These are phyloP conservation scores for Lomentospora prolificans DNA, from an alignment of 2,329 filamentous ascomycete species.

Conservation along the genomic window DNA sequence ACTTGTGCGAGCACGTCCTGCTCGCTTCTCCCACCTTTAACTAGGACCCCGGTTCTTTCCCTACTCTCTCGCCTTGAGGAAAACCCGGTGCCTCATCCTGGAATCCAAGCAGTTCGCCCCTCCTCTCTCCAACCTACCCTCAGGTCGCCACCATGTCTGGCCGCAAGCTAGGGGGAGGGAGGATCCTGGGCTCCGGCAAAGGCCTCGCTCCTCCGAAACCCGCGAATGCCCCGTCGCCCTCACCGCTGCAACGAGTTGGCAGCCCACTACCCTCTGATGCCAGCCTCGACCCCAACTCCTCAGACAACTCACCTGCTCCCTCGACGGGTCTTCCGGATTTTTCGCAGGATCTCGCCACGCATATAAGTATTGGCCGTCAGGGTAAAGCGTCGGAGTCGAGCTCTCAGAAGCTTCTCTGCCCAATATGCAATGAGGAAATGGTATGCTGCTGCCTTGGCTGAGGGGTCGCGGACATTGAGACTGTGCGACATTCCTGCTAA, in stretches of 20 bases:
- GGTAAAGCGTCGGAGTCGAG: conserved; percentile 41
- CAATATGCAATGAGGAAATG: conserved; percentile 99
- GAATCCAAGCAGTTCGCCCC: background rate
- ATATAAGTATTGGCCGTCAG: conserved; percentile 59
- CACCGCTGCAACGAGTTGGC: conserved; percentile 22
- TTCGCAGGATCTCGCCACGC: conserved; percentile 69
- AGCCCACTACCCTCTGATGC: conserved; percentile 54
- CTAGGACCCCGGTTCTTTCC: background rate
- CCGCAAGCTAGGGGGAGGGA: conserved; percentile 83
- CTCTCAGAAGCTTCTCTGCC: conserved; percentile 69
- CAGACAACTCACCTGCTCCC: conserved; percentile 50
- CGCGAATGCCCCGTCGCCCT: conserved; percentile 18
- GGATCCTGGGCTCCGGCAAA: conserved; percentile 80
- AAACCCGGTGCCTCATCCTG: no score
- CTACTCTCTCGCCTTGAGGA: no score
- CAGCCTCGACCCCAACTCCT: conserved; percentile 68
- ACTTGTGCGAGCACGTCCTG: background rate
- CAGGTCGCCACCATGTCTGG: conserved; percentile 52
- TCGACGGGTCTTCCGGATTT: conserved; percentile 58
- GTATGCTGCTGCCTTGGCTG: conserved; percentile 35
- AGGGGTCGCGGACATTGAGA: background rate
- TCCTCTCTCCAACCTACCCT: background rate
- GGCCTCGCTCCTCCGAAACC: conserved; percentile 56
- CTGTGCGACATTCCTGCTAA: conserved; percentile 11
- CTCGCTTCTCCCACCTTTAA: background rate